phyloP scores from a whole-genome alignment of 257 asterid species.

The Striga asiatica region DNA sequence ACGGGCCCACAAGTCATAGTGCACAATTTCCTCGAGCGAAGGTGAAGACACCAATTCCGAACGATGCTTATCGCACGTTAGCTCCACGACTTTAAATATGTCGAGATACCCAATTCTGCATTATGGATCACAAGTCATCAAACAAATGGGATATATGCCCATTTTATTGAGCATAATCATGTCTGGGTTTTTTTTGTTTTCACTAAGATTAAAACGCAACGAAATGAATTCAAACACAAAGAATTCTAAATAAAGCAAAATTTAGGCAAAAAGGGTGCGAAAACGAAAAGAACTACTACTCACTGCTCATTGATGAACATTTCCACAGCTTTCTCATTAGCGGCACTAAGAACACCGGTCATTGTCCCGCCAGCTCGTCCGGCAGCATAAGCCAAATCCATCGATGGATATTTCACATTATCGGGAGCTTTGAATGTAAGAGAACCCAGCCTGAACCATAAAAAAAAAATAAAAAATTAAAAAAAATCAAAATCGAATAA shows the following conservation, averaged over 20 bases:
- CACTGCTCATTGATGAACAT: conserved; percentile 76
- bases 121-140: background rate
- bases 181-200: background rate
- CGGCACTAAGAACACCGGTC: conserved; percentile 99
- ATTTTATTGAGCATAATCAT: no score
- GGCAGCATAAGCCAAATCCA: conserved; percentile 95
- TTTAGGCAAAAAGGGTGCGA: background rate
- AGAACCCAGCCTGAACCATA: conserved; percentile 58
- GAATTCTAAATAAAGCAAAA: background rate
- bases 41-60: conserved; percentile 57
- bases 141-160: no score
- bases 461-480: conserved; percentile 5
- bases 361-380: conserved; percentile 98
- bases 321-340: conserved; percentile 98
- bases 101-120: conserved; percentile 81
- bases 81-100: conserved; percentile 91
- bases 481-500: background rate
- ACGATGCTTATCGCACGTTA: conserved; percentile 67
- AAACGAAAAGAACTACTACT: conserved; percentile 15
- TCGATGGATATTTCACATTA: conserved; percentile 90
- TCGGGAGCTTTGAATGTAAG: conserved; percentile 84
- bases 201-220: background rate
- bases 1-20: conserved; percentile 95
- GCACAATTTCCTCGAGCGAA: conserved; percentile 76
- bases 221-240: background rate